Percentiles rank a stretch among this genome's conserved stretches.
phyloP scores from a whole-genome alignment of 805 yeast species.

The Ogataea pini region DNA sequence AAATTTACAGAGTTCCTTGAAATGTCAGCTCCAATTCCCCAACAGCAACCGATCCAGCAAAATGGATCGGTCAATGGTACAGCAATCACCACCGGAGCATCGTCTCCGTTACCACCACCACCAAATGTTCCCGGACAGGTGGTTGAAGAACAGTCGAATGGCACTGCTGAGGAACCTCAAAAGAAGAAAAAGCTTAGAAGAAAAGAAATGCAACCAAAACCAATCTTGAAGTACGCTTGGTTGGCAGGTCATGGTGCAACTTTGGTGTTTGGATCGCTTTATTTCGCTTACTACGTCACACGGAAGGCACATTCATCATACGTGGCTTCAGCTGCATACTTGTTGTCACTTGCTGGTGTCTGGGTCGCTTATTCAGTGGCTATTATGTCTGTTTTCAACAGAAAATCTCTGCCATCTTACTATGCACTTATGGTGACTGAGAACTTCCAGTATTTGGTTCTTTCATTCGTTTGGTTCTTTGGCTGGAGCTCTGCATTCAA shows the following conservation, averaged over 20 bases:
- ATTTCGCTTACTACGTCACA: constrained; percentile 37
- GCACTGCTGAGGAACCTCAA: constrained; percentile 9
- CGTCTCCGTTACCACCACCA: constrained; percentile 3
- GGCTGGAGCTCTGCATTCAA: constrained; percentile 67
- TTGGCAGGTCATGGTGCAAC: constrained; percentile 53
- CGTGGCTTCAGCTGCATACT: constrained; percentile 53
- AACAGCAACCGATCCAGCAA: not conserved
- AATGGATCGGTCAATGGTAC: constrained; percentile 3
- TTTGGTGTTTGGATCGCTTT: constrained; percentile 43
- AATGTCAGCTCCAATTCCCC: constrained; percentile 1
- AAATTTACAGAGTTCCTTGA: no score
- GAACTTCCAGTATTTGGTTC: constrained; percentile 67
- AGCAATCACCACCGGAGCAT: constrained; percentile 1
- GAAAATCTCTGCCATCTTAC: constrained; percentile 57
- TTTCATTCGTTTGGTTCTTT: constrained; percentile 60
- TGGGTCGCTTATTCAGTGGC: constrained; percentile 53
- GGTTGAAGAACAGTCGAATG: constrained; percentile 6
- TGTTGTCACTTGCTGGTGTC: constrained; percentile 58
- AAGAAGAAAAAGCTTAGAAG: constrained; percentile 38
- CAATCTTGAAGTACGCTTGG: constrained; percentile 53
- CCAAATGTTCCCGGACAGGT: constrained; percentile 3
- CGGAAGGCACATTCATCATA: constrained; percentile 40
- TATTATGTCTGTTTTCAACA: constrained; percentile 58
- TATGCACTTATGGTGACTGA: constrained; percentile 68
- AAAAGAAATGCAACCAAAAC: constrained; percentile 36